A percentile compares a stretch with the other conserved stretches of the same genome.
Evolutionary conservation across 139 green algal species (phyloP).

Genomic region (Limnomonas spitsbergensis): DNA sequence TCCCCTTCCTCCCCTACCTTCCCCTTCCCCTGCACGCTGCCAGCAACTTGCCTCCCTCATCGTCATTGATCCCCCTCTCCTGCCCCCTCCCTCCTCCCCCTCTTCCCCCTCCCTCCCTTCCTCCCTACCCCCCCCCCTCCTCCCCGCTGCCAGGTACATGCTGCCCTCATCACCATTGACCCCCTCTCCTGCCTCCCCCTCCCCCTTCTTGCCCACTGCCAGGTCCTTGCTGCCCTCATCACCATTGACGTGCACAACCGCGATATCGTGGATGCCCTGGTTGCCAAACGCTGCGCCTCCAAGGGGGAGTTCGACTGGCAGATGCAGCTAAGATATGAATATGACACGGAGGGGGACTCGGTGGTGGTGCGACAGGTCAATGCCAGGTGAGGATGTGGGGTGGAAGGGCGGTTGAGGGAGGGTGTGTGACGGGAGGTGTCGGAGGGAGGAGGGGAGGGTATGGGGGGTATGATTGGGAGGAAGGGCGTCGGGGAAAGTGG

Average conservation of each 20-base stretch:
- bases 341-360: slow-evolving; percentile 29
- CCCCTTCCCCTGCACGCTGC: no score
- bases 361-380: slow-evolving; percentile 49
- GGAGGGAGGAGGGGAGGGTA: no score
- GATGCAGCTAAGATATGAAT: slow-evolving; percentile 64
- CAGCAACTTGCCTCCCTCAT: no score
- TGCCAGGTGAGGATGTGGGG: slow-evolving; percentile 17
- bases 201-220: slow-evolving; percentile 40
- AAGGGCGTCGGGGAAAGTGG: no score
- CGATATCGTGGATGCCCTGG: slow-evolving; percentile 63
- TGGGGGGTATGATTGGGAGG: no score
- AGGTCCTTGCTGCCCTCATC: slow-evolving; percentile 61
- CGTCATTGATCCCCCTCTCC: no score
- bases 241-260: slow-evolving; percentile 78
- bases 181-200: slow-evolving; percentile 24
- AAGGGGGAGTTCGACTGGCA: slow-evolving; percentile 68
- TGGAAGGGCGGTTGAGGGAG: no score
- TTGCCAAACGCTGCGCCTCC: slow-evolving; percentile 31
- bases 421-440: no score
- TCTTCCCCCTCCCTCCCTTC: no score
- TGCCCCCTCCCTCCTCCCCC: no score
- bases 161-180: not conserved
- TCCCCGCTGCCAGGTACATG: not conserved
- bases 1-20: no score
- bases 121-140: no score